Base-by-base conservation (phyloP, 2,329 filamentous ascomycete genomes). In the Anisogramma anomala region DNA sequence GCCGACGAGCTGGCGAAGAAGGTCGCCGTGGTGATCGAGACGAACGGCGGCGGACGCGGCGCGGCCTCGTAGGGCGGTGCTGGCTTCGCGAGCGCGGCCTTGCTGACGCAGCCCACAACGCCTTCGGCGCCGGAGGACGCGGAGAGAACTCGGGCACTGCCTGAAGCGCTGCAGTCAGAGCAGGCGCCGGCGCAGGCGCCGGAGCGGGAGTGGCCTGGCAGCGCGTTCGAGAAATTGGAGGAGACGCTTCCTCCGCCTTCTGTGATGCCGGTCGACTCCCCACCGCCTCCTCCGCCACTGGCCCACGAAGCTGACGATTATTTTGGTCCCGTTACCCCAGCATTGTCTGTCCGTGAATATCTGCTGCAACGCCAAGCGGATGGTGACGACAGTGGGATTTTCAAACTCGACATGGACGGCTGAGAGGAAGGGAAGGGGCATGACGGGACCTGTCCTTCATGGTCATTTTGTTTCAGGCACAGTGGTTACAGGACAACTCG, bases 1-100 rank as follows among this genome's bases (percentile, higher is more conserved):
- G 87, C 88, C 1, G 88, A 95, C 54, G 87, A 94, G 61, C 71
- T 96, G 48, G 86, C 88, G 43, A 79, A 79, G 53, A 84, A 86
- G 58, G 86, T 96, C 35, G 79, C 82, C 13, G 72, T 77, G 50
- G 76, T 87, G 48, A 80, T 91, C 44, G 76, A 79, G 60, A 74
- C 79, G 52, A 73, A 65, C 51, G 67, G 66, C 50, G 66, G 67
- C 46, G 55, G 53, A 19, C 32, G 23, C 15, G 37, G 23, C 11
- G 28, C 37, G 20, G 33, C 34, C 37, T 18, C 37, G 41, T 47
- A 47, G 45, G 44, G 41, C 41, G 42, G 41, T 28, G 45, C 33
- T 31, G 32, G 26, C 23, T 34, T 11, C 32, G 27, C 31, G 17
- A 34, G 31, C 26, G 23, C 26, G 25, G 33, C 28, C 18, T 28